Percentiles rank a stretch among this genome's conserved stretches.
These are phyloP conservation scores for Cairneyella variabilis DNA, from an alignment of 495 filamentous ascomycete species.

Conservation along the genomic window DNA sequence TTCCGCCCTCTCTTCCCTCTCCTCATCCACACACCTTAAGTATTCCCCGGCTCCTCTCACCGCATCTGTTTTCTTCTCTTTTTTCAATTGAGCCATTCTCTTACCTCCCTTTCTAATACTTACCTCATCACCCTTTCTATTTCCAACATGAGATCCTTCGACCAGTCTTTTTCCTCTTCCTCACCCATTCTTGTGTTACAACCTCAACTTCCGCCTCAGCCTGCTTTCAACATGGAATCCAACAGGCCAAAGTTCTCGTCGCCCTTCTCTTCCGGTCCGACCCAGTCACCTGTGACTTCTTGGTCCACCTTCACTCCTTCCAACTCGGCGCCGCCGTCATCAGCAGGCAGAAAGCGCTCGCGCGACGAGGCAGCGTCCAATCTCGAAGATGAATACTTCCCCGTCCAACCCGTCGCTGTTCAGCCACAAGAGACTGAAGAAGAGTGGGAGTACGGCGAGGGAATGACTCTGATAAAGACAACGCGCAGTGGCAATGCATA, in stretches of 20 bases:
- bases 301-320: conserved; percentile 15
- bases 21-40: conserved; percentile 19
- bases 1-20: conserved; percentile 19
- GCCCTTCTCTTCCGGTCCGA: conserved; percentile 26
- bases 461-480: conserved; percentile 74
- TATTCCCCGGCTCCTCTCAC: conserved; percentile 19
- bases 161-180: conserved; percentile 24
- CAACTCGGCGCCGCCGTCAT: conserved; percentile 25
- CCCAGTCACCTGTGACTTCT: conserved; percentile 22
- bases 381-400: conserved; percentile 43
- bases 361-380: conserved; percentile 58
- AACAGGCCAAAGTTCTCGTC: conserved; percentile 39
- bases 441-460: conserved; percentile 63
- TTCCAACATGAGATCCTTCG: conserved; percentile 23
- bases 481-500: conserved; percentile 52
- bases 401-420: conserved; percentile 35
- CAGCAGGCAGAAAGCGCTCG: conserved; percentile 60
- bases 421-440: conserved; percentile 45
- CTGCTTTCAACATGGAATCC: conserved; percentile 35
- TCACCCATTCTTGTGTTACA: conserved; percentile 50
- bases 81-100: conserved; percentile 13
- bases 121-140: conserved; percentile 7
- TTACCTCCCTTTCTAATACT: neutral
- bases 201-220: conserved; percentile 41
- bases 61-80: conserved; percentile 24